Conservation (phyloP, 768 basidiomycete species). For the Mycena capillaripes region DNA sequence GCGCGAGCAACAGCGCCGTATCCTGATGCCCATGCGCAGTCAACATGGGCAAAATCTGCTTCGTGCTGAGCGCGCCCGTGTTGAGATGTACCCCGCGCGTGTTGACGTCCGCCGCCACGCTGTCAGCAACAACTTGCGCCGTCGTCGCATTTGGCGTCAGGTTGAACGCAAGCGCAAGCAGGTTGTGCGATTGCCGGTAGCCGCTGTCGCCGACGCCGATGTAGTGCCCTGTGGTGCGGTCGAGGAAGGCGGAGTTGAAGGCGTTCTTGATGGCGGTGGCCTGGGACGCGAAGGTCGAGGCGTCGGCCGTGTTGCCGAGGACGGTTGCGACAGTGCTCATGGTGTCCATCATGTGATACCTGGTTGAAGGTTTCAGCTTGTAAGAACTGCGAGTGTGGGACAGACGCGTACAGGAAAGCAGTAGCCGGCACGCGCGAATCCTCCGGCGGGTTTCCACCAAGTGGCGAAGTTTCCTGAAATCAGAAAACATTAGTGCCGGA, state of each 20-base stretch:
- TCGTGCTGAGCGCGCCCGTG: slow-evolving; percentile 44
- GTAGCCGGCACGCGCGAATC: slow-evolving; percentile 46
- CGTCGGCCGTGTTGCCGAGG: slow-evolving; percentile 42
- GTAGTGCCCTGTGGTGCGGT: slow-evolving; percentile 38
- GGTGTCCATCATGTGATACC: slow-evolving; percentile 45
- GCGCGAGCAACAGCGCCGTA: slow-evolving; percentile 42
- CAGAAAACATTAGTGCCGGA: neutral
- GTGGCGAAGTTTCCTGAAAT: slow-evolving; percentile 38
- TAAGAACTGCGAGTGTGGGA: neutral
- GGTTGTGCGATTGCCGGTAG: slow-evolving; percentile 48
- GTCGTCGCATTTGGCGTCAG: slow-evolving; percentile 39
- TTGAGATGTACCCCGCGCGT: slow-evolving; percentile 42
- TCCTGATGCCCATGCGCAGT: slow-evolving; percentile 41
- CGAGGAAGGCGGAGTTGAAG: slow-evolving; percentile 46
- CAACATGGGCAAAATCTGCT: slow-evolving; percentile 44
- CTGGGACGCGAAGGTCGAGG: slow-evolving; percentile 40
- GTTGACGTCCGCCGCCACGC: slow-evolving; percentile 40
- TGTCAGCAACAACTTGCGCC: slow-evolving; percentile 43
- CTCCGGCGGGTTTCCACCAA: slow-evolving; percentile 47
- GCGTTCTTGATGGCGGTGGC: slow-evolving; percentile 43
- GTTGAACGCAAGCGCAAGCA: slow-evolving; percentile 44
- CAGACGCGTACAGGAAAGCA: slow-evolving; percentile 44
- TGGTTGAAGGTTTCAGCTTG: slow-evolving; percentile 7
- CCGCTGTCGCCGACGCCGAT: slow-evolving; percentile 44
- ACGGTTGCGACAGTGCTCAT: slow-evolving; percentile 44